phyloP scores from a whole-genome alignment of 208 protist genomes.

The Acanthamoeba quina region DNA sequence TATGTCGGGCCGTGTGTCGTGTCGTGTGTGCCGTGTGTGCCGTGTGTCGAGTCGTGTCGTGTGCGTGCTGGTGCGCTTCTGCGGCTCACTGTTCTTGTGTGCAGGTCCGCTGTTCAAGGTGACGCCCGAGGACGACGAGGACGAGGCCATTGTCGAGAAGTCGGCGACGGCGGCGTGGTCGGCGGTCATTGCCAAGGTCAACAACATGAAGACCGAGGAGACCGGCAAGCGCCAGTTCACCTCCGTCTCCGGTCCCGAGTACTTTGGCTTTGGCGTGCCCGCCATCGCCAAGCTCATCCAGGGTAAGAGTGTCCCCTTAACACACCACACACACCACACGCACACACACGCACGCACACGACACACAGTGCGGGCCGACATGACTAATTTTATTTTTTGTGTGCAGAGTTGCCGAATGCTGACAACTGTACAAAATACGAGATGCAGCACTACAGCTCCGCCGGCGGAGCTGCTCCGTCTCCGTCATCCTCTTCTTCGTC shows the following conservation, averaged over 20 bases:
- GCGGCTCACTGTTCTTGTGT: not conserved
- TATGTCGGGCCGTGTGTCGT: too few relatives aligned
- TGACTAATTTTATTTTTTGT: not conserved
- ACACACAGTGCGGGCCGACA: not conserved
- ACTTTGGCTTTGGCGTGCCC: slow-evolving; percentile 61
- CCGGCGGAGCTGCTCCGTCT: not conserved
- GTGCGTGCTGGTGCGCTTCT: not conserved
- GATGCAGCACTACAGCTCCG: slow-evolving; percentile 40
- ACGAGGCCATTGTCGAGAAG: slow-evolving; percentile 53
- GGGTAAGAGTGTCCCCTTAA: not conserved
- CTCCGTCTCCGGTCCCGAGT: slow-evolving; percentile 71
- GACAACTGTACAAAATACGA: slow-evolving; percentile 73
- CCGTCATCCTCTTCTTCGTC: slow-evolving; percentile 20
- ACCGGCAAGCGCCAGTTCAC: slow-evolving; percentile 69
- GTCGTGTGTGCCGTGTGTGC: too few relatives aligned
- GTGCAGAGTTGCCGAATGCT: slow-evolving; percentile 50
- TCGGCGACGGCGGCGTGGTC: slow-evolving; percentile 73
- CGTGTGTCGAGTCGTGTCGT: too few relatives aligned
- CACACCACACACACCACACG: not conserved
- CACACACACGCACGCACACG: not conserved
- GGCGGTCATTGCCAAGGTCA: slow-evolving; percentile 57
- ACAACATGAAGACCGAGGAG: slow-evolving; percentile 70
- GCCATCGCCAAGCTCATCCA: slow-evolving; percentile 74
- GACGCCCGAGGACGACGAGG: slow-evolving; percentile 44
- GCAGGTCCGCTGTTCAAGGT: slow-evolving; percentile 71